phyloP scores from a whole-genome alignment of 176 grass and related monocot genomes.

The Zoysia pacifica region DNA sequence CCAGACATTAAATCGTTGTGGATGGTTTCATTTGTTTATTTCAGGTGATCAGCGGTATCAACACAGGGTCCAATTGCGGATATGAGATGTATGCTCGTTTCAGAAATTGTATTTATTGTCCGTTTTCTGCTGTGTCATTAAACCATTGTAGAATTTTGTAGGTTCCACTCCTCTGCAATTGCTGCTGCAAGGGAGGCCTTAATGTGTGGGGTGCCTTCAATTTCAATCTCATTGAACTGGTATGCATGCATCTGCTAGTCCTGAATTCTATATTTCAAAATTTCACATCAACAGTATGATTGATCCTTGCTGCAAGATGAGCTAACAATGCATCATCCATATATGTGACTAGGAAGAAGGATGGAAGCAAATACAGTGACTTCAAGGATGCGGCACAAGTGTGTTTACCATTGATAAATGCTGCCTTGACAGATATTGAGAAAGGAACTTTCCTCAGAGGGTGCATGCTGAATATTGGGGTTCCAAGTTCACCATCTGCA shows the following conservation, averaged over 20 bases:
- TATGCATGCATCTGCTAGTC: conserved; percentile 35
- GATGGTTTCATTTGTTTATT: conserved; percentile 31
- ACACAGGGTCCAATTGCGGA: conserved; percentile 63
- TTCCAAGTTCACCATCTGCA: conserved; percentile 55
- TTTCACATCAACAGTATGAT: background rate
- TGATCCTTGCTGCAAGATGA: background rate
- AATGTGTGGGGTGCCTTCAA: conserved; percentile 64
- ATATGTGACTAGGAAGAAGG: conserved; percentile 61
- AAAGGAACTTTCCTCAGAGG: conserved; percentile 62
- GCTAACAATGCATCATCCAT: conserved; percentile 29
- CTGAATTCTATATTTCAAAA: conserved; percentile 30
- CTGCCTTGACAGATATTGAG: conserved; percentile 61
- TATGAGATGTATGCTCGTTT: conserved; percentile 67
- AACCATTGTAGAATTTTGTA: conserved; percentile 45
- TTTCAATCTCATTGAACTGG: conserved; percentile 79
- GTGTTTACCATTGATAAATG: conserved; percentile 69
- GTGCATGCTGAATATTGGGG: conserved; percentile 67
- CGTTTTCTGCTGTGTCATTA: conserved; percentile 29
- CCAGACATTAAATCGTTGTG: conserved; percentile 1
- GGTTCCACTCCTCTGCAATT: conserved; percentile 68
- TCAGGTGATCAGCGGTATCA: conserved; percentile 80
- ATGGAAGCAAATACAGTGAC: conserved; percentile 64
- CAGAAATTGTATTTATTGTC: conserved; percentile 23
- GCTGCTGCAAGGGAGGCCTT: conserved; percentile 75
- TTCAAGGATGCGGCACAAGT: conserved; percentile 63